Evolutionary conservation across 2,329 filamentous ascomycete genomes (phyloP), one percentile per base, ranked within the genome.

Genomic region (Penicillium paneum): DNA sequence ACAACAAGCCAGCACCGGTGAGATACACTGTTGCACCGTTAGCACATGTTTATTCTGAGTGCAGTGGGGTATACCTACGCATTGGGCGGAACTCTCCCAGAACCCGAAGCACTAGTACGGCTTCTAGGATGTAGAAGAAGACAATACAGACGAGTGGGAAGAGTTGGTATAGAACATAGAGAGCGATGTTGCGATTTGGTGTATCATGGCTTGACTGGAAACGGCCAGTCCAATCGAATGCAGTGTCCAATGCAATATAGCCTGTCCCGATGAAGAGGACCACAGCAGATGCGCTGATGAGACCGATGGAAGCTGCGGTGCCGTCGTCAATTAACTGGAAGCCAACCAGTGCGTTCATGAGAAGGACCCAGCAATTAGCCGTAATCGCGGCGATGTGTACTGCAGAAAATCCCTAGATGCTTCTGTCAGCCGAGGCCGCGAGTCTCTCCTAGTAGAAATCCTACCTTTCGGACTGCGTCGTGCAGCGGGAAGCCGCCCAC

Each of bases 261-360:
- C 92, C 93, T 1, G 92, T 96, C 54, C 94, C 94, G 58, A 97
- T 79, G 67, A 97, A 89, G 51, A 97, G 78, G 13, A 84, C 77
- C 11, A 79, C 74, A 0, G 88, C 87, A 13, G 93, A 97, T 39
- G 77, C 77, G 47, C 87, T 59, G 49, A 96, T 85, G 4, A 97
- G 80, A 6, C 83, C 88, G 13, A 97, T 68, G 0, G 93, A 97
- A 24, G 95, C 74, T 0, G 88, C 81, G 0, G 94, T 99, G 44
- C 94, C 94, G 65, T 99, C 94, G 63, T 99, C 94, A 41, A 97
- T 79, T 21, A 97, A 77, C 71, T 99, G 94, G 72, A 90, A 99
- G 42, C 94, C 94, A 42, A 99, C 91, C 5, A 95, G 77, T 4
- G 90, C 91, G 68, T 97, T 97, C 63, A 97, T 81, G 76, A 97